Base-by-base conservation (phyloP, 2,329 filamentous ascomycete species). In the Pezicula neosporulosa region DNA sequence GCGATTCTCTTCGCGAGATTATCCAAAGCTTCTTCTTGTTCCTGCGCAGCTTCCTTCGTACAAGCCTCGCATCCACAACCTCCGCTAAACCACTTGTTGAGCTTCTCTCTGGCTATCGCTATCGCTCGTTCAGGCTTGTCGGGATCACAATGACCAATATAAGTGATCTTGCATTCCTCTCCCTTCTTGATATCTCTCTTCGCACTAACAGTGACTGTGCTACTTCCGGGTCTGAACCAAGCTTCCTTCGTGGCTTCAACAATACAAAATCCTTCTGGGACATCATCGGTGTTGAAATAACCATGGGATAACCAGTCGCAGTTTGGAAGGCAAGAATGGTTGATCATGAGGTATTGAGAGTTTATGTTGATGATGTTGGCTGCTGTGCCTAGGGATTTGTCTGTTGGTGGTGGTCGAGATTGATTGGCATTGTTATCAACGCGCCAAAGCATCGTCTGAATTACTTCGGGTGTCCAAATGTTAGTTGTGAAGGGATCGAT, bases 131-230 rank as follows among this genome's bases (percentile, higher is more conserved):
- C n/a, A 37, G 6, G 36, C n/a, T 7, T 48, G 42, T 2, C 30
- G 38, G 0, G 41, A 18, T 13, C 59, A 56, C 30, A 46, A 44
- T 64, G 48, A 0, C 61, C 61, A 8, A 65, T 36, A 42, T 66
- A 66, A 6, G 49, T 57, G n/a, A 66, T 65, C 10, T 55, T 60
- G 4, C 63, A 36, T 43, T 66, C 59, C 18, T 66, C 63, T 0
- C 56, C 62, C 13, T 59, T 56, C 41, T 56, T 56, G 15, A 66
- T 60, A 39, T 60, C 47, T 27, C 51, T 41, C 0, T n/a, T 28
- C 0, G 63, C 62, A 2, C 38, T 35, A 24, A 61, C 63, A 24
- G 51, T 57, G 0, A 64, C 56, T 1, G 56, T 51, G 1, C 46
- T 53, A 24, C 49, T 56, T 6, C 63, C 63, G 6, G 58, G 57